Percentiles rank a stretch among this genome's conserved stretches.
phyloP scores from a whole-genome alignment of 164 flowering plant species.

The Annona squamosa region DNA sequence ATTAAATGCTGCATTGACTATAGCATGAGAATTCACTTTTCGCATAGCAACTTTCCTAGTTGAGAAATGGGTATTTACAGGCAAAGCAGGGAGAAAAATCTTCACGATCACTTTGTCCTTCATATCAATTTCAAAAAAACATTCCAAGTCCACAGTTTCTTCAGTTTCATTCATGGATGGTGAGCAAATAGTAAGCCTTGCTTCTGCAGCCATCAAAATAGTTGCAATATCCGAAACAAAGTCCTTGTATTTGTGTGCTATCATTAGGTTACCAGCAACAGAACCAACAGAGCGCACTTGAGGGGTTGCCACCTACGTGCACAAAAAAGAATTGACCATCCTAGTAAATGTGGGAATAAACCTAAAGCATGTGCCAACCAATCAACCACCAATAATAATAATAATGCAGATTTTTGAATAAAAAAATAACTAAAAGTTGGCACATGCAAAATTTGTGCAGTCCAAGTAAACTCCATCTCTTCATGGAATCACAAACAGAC shows the following conservation, averaged over 20 bases:
- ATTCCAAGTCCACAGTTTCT: slow-evolving; percentile 5
- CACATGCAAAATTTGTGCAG: too few species aligned
- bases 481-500: too few species aligned
- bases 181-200: slow-evolving; percentile 3
- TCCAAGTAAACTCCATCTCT: too few species aligned
- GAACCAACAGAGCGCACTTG: slow-evolving; percentile 9
- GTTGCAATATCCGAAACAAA: slow-evolving; percentile 9
- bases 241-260: slow-evolving; percentile 7
- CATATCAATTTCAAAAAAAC: slow-evolving; percentile 4
- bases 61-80: slow-evolving; percentile 2
- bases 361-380: too few species aligned
- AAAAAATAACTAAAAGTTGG: too few species aligned
- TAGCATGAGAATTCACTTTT: slow-evolving; percentile 10
- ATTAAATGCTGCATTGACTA: slow-evolving; percentile 9
- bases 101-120: neutral
- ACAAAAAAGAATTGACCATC: too few species aligned
- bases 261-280: slow-evolving; percentile 12
- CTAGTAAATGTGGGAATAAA: too few species aligned
- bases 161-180: neutral
- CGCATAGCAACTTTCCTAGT: slow-evolving; percentile 8
- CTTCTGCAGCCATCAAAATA: slow-evolving; percentile 9
- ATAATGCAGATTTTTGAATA: too few species aligned
- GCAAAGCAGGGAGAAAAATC: slow-evolving; percentile 7
- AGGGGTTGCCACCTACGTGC: slow-evolving; percentile 6
- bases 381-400: too few species aligned